Evolutionary conservation across 1,284 basidiomycete species (phyloP).

Genomic region (Takashimella tepidaria): DNA sequence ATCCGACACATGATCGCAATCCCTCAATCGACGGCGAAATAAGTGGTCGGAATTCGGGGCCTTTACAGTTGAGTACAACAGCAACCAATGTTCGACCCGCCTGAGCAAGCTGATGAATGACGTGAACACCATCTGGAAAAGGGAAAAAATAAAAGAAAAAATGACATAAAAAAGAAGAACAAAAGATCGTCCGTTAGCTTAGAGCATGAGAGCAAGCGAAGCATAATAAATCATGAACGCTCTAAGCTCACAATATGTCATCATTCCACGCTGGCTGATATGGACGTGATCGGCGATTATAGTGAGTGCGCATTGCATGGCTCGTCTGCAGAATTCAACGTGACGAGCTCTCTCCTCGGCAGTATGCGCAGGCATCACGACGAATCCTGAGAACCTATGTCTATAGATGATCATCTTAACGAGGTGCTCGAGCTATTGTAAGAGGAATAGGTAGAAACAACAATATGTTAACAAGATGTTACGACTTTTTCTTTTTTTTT

Average conservation of each 20-base stretch:
- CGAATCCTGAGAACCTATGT: conserved; percentile 49
- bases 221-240: neutral
- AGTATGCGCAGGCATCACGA: conserved; percentile 45
- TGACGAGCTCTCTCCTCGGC: conserved; percentile 44
- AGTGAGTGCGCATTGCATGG: conserved; percentile 56
- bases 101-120: conserved; percentile 86
- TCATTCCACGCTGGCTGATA: conserved; percentile 67
- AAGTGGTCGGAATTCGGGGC: conserved; percentile 54
- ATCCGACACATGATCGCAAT: conserved; percentile 72
- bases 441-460: conserved; percentile 4
- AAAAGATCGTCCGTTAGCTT: too few species aligned
- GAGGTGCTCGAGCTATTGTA: conserved; percentile 66
- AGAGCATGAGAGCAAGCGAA: conserved; percentile 5
- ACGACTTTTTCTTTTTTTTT: neutral
- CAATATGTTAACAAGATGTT: neutral
- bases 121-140: conserved; percentile 73
- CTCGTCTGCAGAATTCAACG: conserved; percentile 49
- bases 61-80: conserved; percentile 62
- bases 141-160: conserved; percentile 4
- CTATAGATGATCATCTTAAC: conserved; percentile 60
- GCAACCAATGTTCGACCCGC: conserved; percentile 84
- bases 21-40: conserved; percentile 76
- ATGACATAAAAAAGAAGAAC: neutral
- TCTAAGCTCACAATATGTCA: conserved; percentile 70
- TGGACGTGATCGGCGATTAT: conserved; percentile 76